Percentiles rank a stretch among this genome's conserved stretches.
These are phyloP conservation scores for Paraphoma chrysanthemicola DNA, from an alignment of 2,329 filamentous ascomycete species.

Conservation along the genomic window DNA sequence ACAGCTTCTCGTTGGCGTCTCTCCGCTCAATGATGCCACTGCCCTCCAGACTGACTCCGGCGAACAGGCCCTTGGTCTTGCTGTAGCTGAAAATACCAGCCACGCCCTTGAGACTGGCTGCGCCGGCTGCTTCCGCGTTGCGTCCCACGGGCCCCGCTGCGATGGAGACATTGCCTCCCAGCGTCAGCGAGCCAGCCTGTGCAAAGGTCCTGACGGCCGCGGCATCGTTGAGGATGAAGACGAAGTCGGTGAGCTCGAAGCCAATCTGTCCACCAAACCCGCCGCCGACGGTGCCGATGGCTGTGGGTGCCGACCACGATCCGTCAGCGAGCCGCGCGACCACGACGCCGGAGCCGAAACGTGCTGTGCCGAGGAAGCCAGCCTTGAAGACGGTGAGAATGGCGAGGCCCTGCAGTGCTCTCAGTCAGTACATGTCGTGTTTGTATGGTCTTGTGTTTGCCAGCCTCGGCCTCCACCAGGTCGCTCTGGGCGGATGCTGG, in stretches of 20 bases:
- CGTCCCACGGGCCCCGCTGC: conserved; percentile 92
- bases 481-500: conserved; percentile 8
- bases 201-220: conserved; percentile 92
- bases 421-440: background rate
- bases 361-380: conserved; percentile 81
- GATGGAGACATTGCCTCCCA: conserved; percentile 95
- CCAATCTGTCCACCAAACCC: conserved; percentile 88
- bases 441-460: background rate
- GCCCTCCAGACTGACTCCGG: conserved; percentile 92
- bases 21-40: conserved; percentile 91
- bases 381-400: conserved; percentile 88
- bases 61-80: conserved; percentile 97
- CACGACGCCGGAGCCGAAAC: conserved; percentile 82
- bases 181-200: conserved; percentile 86
- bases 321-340: conserved; percentile 80
- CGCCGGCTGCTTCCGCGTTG: conserved; percentile 94
- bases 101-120: conserved; percentile 86
- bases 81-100: conserved; percentile 96
- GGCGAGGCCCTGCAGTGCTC: conserved; percentile 69
- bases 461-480: conserved; percentile 2
- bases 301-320: conserved; percentile 80
- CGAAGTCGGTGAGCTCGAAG: conserved; percentile 90
- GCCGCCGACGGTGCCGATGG: conserved; percentile 80
- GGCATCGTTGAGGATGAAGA: conserved; percentile 96
- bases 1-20: conserved; percentile 97